Conservation (phyloP, 768 basidiomycete species). For the Leucocoprinus birnbaumii region DNA sequence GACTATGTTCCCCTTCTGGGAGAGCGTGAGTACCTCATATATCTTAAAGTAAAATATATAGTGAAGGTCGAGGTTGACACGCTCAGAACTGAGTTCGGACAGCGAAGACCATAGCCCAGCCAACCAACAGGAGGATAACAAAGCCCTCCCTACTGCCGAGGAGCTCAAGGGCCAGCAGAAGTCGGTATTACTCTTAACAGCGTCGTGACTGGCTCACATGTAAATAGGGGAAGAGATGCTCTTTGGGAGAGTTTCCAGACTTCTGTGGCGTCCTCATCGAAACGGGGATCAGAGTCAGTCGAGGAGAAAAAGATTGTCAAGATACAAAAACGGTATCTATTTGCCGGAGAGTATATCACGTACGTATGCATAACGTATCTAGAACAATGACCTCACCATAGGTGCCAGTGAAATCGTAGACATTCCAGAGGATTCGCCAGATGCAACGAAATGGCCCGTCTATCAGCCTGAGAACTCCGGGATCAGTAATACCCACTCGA, state of each 20-base stretch:
- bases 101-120: slow-evolving; percentile 9
- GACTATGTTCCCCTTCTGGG: slow-evolving; percentile 62
- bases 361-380: slow-evolving; percentile 33
- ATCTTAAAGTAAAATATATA: neutral
- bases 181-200: slow-evolving; percentile 22
- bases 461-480: slow-evolving; percentile 18
- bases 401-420: slow-evolving; percentile 64
- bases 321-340: slow-evolving; percentile 66
- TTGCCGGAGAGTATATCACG: slow-evolving; percentile 76
- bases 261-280: slow-evolving; percentile 38
- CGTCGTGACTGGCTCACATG: neutral
- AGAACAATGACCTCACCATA: slow-evolving; percentile 4
- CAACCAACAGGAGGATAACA: neutral
- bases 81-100: slow-evolving; percentile 14
- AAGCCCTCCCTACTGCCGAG: slow-evolving; percentile 16
- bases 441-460: slow-evolving; percentile 73
- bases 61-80: neutral
- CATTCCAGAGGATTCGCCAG: slow-evolving; percentile 68
- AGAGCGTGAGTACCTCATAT: slow-evolving; percentile 26
- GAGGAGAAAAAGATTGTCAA: slow-evolving; percentile 47
- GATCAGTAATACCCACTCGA: neutral
- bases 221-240: slow-evolving; percentile 52
- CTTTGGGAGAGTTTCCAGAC: slow-evolving; percentile 72
- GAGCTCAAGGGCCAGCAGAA: slow-evolving; percentile 43
- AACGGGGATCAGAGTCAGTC: slow-evolving; percentile 15